phyloP scores from a whole-genome alignment of 208 protist species.

The Perkinsela sp. region DNA sequence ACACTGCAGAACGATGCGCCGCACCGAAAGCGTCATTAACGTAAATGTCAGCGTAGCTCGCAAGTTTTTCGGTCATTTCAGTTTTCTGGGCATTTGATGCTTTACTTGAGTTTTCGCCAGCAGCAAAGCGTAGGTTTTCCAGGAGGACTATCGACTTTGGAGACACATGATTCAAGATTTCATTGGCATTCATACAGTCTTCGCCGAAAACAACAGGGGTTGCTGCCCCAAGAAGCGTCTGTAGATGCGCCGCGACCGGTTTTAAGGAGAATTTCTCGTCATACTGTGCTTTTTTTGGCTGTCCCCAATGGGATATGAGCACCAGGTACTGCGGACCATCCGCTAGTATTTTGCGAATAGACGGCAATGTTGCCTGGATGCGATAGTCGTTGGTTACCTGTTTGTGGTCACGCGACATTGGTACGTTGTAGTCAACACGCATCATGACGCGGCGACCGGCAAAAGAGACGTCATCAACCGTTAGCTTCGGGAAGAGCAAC shows the following conservation, averaged over 20 bases:
- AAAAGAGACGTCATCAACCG: slow-evolving; percentile 40
- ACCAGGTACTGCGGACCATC: slow-evolving; percentile 51
- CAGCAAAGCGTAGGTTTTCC: slow-evolving; percentile 96
- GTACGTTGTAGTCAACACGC: slow-evolving; percentile 90
- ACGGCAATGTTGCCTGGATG: slow-evolving; percentile 77
- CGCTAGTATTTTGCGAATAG: slow-evolving; percentile 76
- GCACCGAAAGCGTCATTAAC: slow-evolving; percentile 96
- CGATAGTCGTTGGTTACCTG: slow-evolving; percentile 70
- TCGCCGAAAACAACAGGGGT: slow-evolving; percentile 35
- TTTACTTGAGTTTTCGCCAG: slow-evolving; percentile 76
- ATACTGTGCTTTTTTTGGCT: slow-evolving; percentile 63
- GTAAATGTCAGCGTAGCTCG: slow-evolving; percentile 81
- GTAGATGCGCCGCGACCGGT: slow-evolving; percentile 63
- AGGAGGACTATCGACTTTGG: slow-evolving; percentile 79
- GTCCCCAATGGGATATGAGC: slow-evolving; percentile 83
- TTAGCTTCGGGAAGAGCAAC: slow-evolving; percentile 22
- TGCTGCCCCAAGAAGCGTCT: slow-evolving; percentile 35
- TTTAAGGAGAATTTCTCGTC: slow-evolving; percentile 60
- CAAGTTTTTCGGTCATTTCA: slow-evolving; percentile 53
- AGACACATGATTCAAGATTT: slow-evolving; percentile 16
- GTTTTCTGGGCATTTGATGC: slow-evolving; percentile 20
- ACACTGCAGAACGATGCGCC: slow-evolving; percentile 85
- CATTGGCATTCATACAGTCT: slow-evolving; percentile 34
- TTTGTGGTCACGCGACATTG: slow-evolving; percentile 27
- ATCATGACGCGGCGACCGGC: slow-evolving; percentile 70